These are phyloP conservation scores for Gossypium gossypioides DNA, from an alignment of 441 rosid genomes.

Conservation along the genomic window DNA sequence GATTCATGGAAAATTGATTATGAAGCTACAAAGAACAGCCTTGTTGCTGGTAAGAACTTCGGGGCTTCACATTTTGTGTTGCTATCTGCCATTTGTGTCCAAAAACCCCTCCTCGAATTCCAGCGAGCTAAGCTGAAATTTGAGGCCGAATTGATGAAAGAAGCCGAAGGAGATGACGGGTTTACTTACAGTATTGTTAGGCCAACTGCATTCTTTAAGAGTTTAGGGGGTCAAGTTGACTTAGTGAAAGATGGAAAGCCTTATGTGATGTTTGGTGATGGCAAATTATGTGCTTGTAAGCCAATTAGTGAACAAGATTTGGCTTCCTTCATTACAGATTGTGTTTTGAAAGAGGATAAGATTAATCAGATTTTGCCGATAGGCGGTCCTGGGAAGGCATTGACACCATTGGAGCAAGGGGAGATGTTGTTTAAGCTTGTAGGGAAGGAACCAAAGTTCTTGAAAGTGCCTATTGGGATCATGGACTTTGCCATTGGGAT, in stretches of 20 bases:
- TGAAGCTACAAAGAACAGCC: slow-evolving; percentile 78
- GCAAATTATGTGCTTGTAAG: slow-evolving; percentile 82
- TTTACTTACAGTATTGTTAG: slow-evolving; percentile 72
- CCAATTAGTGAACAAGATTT: slow-evolving; percentile 82
- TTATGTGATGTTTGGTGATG: slow-evolving; percentile 92
- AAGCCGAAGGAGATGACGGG: slow-evolving; percentile 26
- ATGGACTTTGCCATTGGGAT: slow-evolving; percentile 75
- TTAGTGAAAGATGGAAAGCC: slow-evolving; percentile 88
- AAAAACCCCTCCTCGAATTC: slow-evolving; percentile 67
- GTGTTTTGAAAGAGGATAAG: slow-evolving; percentile 62
- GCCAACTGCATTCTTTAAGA: slow-evolving; percentile 88
- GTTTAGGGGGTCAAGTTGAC: slow-evolving; percentile 86
- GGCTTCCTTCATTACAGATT: slow-evolving; percentile 69
- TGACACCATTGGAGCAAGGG: slow-evolving; percentile 86
- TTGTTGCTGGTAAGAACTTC: slow-evolving; percentile 55
- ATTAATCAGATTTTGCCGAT: slow-evolving; percentile 66
- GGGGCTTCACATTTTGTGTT: slow-evolving; percentile 76
- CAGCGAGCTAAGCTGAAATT: slow-evolving; percentile 74
- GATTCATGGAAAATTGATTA: slow-evolving; percentile 94
- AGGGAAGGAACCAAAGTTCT: slow-evolving; percentile 72
- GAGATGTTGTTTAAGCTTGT: slow-evolving; percentile 60
- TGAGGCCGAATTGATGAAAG: slow-evolving; percentile 55
- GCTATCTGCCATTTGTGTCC: slow-evolving; percentile 84
- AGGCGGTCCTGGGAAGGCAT: slow-evolving; percentile 87
- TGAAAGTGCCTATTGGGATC: slow-evolving; percentile 77